These are phyloP conservation scores for Samsoniella hepiali DNA, from an alignment of 2,329 filamentous ascomycete species.

Conservation along the genomic window DNA sequence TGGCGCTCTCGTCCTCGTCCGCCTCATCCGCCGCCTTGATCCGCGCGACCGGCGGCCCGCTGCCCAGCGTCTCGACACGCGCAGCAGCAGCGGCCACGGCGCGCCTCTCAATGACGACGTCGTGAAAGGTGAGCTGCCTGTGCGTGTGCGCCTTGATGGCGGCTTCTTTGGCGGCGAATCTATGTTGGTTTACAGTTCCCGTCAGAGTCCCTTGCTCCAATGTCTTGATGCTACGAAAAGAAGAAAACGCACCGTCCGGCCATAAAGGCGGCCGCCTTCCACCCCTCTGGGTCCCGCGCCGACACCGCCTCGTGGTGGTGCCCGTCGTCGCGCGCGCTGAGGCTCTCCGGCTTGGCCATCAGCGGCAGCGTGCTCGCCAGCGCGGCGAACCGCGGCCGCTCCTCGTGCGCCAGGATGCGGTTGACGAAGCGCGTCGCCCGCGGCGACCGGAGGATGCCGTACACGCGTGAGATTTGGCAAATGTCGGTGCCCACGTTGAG, in stretches of 20 bases:
- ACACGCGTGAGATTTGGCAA: constrained; percentile 65
- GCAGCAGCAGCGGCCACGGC: constrained; percentile 12
- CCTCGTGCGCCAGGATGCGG: constrained; percentile 45
- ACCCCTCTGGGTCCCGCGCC: constrained; percentile 27
- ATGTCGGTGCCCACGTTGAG: constrained; percentile 76
- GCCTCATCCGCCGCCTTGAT: constrained; percentile 31
- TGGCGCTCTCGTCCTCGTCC: constrained; percentile 52
- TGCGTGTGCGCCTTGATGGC: constrained; percentile 67
- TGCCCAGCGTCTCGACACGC: constrained; percentile 29
- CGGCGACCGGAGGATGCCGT: constrained; percentile 49
- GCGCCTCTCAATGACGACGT: constrained; percentile 48
- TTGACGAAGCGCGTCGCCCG: constrained; percentile 44
- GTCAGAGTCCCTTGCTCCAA: too few species aligned
- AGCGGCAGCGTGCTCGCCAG: constrained; percentile 8
- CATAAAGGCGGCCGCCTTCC: constrained; percentile 40
- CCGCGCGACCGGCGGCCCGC: constrained; percentile 44
- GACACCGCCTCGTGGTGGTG: constrained; percentile 14
- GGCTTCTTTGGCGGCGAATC: constrained; percentile 73
- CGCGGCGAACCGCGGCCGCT: constrained; percentile 26
- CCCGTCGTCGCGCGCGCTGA: constrained; percentile 30
- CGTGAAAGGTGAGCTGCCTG: constrained; percentile 58
- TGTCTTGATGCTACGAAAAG: too few species aligned
- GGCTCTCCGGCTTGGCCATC: constrained; percentile 11
- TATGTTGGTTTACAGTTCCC: too few species aligned
- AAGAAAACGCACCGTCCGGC: constrained; percentile 40